Base-by-base conservation (phyloP, 441 rosid species). In the Populus hybrid region DNA sequence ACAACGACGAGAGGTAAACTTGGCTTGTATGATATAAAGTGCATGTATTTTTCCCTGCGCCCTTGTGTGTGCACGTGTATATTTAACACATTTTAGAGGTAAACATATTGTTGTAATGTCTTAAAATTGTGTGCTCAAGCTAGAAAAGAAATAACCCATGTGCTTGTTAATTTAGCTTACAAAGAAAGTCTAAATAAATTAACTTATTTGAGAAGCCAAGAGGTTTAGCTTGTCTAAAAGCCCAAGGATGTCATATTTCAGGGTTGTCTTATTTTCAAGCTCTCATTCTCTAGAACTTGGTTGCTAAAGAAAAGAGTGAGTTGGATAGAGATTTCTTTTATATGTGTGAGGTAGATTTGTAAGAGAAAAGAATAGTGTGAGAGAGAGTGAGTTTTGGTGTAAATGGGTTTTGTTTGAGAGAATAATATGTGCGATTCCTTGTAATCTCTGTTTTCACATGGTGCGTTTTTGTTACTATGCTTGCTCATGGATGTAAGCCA, bases 1-100 rank as follows among this genome's bases (percentile, higher is more conserved):
- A 81, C 98, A 96, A 69, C 98, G 97, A 40, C 87, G 80, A 24
- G 75, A 92, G 95, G 99, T 96, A 84, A 86, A 80, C 71, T 69
- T 78, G 7, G 11, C 40, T 56, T 71, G 8, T 36, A 31, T 26
- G 38, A 36, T 45, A 20, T 11, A 56, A 29, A 0, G 0, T 59
- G 20, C 33, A 14, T 28, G 18, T 4, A 35, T 36, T 26, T 0
- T 29, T 64, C 12, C 61, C 2, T 66, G 42, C 16, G 2, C 18
- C 45, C 26, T 1, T n/a, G 5, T 21, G 24, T 7, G 67, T 9
- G 24, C 31, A 29, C 33, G 1, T 35, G 14, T 31, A 31, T 64
- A 20, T n/a, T 28, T 11, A n/a, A 9, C 70, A 50, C 50, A 74
- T 35, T 36, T 78, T 76, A 36, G 42, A 6, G 28, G 75, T 64